Percentiles rank a stretch among this genome's conserved stretches.
These are phyloP conservation scores for Suillus hirtellus DNA, from an alignment of 768 basidiomycete genomes.

Conservation along the genomic window DNA sequence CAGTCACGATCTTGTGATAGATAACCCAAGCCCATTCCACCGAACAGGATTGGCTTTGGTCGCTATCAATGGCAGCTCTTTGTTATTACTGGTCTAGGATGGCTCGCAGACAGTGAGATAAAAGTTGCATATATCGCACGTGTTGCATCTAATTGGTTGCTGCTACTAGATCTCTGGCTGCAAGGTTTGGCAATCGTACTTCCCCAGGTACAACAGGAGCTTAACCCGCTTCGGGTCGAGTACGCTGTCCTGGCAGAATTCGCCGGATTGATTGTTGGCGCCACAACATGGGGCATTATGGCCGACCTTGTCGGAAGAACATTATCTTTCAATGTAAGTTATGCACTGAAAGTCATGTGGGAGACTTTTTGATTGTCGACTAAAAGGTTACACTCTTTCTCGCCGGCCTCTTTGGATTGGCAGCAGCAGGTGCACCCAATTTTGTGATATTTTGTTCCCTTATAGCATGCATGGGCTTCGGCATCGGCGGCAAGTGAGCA, in stretches of 20 bases:
- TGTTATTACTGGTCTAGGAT: constrained; percentile 46
- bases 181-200: constrained; percentile 50
- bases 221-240: constrained; percentile 44
- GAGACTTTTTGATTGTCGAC: not conserved
- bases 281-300: constrained; percentile 48
- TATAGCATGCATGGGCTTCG: constrained; percentile 49
- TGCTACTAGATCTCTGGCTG: constrained; percentile 36
- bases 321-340: constrained; percentile 42
- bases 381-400: constrained; percentile 36
- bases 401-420: constrained; percentile 50
- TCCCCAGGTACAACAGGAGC: constrained; percentile 42
- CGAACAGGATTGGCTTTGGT: constrained; percentile 47
- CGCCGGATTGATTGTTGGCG: constrained; percentile 50
- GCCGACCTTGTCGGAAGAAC: constrained; percentile 50
- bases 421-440: constrained; percentile 46
- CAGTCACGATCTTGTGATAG: not conserved
- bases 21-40: constrained; percentile 9
- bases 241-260: constrained; percentile 49
- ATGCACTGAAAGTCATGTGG: not conserved
- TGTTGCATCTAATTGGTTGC: constrained; percentile 11
- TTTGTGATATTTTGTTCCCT: constrained; percentile 48
- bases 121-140: constrained; percentile 30
- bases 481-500: constrained; percentile 52
- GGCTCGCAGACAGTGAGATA: constrained; percentile 49
- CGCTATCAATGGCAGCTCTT: constrained; percentile 52